Percentiles rank a stretch among this genome's conserved stretches.
Evolutionary conservation across 1,284 basidiomycete species (phyloP).

Genomic region (Ustilago nuda): DNA sequence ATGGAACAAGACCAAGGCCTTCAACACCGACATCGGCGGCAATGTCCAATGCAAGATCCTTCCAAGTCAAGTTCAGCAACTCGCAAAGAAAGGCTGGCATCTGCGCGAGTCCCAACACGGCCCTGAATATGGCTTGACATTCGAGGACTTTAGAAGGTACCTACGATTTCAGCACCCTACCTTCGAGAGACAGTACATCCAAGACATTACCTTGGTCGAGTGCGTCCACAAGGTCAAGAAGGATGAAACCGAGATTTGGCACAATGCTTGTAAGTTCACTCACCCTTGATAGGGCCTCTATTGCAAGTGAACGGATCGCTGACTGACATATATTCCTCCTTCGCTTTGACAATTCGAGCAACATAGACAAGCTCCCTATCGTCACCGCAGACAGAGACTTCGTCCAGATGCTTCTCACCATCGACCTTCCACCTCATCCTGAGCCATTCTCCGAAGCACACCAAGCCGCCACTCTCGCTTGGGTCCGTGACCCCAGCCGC

Average conservation of each 20-base stretch:
- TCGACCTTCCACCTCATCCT: constrained; percentile 56
- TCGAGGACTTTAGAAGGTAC: constrained; percentile 52
- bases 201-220: constrained; percentile 38
- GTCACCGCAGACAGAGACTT: constrained; percentile 63
- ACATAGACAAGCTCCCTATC: constrained; percentile 50
- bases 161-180: constrained; percentile 52
- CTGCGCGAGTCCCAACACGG: constrained; percentile 49
- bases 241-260: constrained; percentile 55
- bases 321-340: not conserved
- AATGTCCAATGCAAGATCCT: constrained; percentile 39
- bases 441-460: constrained; percentile 58
- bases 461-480: constrained; percentile 32
- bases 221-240: constrained; percentile 44
- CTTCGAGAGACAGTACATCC: constrained; percentile 58
- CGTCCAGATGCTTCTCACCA: constrained; percentile 58
- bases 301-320: not conserved
- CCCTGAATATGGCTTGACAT: constrained; percentile 38
- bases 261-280: constrained; percentile 39
- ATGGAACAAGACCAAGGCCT: constrained; percentile 43
- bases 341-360: not conserved
- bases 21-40: constrained; percentile 31
- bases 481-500: constrained; percentile 24
- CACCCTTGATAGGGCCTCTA: not conserved
- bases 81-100: constrained; percentile 59
- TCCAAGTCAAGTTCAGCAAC: constrained; percentile 20